These are phyloP conservation scores for Mucor saturninus DNA, from an alignment of 371 early-diverging fungal species.

Conservation along the genomic window DNA sequence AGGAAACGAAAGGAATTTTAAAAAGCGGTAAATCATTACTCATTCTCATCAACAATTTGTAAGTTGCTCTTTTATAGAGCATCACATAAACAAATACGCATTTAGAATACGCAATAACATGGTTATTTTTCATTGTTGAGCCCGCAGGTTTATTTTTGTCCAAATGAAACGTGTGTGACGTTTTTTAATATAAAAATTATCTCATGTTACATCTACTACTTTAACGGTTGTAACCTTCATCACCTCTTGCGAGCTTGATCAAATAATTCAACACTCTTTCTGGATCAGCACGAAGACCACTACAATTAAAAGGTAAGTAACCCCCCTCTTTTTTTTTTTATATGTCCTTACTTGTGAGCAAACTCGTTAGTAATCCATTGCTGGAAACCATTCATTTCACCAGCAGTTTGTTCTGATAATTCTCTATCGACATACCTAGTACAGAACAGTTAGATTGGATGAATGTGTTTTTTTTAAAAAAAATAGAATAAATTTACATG, in stretches of 20 bases:
- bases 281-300: constrained; percentile 62
- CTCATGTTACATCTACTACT: neutral
- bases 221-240: constrained; percentile 50
- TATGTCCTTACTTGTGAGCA: constrained; percentile 64
- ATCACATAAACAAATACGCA: no score
- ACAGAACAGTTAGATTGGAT: neutral
- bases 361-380: constrained; percentile 80
- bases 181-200: neutral
- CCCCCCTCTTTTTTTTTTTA: neutral
- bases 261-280: constrained; percentile 62
- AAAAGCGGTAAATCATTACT: no score
- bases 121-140: no score
- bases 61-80: no score
- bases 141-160: no score
- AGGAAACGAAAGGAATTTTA: no score
- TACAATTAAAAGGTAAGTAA: constrained; percentile 8
- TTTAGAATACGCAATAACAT: no score
- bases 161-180: no score
- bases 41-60: no score
- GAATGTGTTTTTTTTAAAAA: neutral
- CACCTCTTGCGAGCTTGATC: constrained; percentile 64
- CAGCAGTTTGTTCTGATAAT: constrained; percentile 67
- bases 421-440: constrained; percentile 65
- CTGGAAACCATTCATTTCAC: constrained; percentile 61
- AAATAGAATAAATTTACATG: constrained; percentile 44